Base-by-base conservation (phyloP, 305 asterid genomes). In the Fraxinus albicans region DNA sequence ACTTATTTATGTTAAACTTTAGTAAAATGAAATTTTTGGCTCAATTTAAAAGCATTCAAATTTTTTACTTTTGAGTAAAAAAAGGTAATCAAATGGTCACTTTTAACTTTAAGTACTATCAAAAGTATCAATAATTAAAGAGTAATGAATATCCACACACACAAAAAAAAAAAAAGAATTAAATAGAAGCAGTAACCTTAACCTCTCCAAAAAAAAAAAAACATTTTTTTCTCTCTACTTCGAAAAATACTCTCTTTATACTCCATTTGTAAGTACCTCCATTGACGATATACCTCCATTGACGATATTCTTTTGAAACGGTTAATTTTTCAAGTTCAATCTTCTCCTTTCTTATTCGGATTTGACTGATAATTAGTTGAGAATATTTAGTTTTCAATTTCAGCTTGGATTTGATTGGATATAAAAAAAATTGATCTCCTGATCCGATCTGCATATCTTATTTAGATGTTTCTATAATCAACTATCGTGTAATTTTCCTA, bases 271-370 rank as follows among this genome's bases (percentile, higher is more conserved):
- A 73, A 21, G 77, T 35, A 79, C 91, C 88, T 85, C 92, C 93
- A 89, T 89, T 81, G 88, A 86, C 82, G 85, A 87, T 76, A 81
- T 63, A 79, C 91, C 88, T 85, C 92, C 93, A 89, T 89, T 81
- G 88, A 86, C 82, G 85, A 87, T 76, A 81, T 63, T 89, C 85
- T 78, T 80, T 81, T 76, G 80, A 79, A 81, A 53, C 77, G 83
- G 84, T 83, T 58, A 80, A 82, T 35, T 73, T 74, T 86, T 79
- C 85, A 81, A 87, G 90, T 92, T 89, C 76, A 81, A 80, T 86
- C 81, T 75, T 29, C 77, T 13, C 40, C 10, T 34, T 31, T 27
- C 80, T 17, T 15, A 53, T 74, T 69, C 79, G 40, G 36, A 1
- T 69, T 75, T 31, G 42, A 65, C 81, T 83, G 73, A 19, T 82